A percentile compares a stretch with the other conserved stretches of the same genome.
These are phyloP conservation scores for Hapsidospora chrysogenum DNA, from an alignment of 495 filamentous ascomycete species.

Conservation along the genomic window DNA sequence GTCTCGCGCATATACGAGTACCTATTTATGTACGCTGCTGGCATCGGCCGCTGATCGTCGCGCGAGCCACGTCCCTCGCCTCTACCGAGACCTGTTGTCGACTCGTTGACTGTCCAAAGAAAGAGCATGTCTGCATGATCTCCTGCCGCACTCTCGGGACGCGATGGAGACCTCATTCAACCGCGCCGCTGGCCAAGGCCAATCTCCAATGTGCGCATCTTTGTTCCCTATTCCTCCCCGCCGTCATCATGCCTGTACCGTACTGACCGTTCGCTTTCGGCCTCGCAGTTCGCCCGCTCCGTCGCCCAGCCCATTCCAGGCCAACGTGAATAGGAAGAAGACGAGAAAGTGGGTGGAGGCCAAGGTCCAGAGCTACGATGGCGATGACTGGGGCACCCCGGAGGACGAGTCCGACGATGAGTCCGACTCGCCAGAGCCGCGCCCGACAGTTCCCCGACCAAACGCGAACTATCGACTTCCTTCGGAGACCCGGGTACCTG, in stretches of 20 bases:
- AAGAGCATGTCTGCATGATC: background rate
- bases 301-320: constrained; percentile 9
- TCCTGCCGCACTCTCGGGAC: background rate
- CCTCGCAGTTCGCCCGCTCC: background rate
- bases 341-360: constrained; percentile 93
- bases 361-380: constrained; percentile 74
- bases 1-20: too few species aligned
- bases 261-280: too few species aligned
- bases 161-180: constrained; percentile 1
- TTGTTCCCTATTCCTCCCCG: too few species aligned
- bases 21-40: too few species aligned
- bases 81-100: background rate
- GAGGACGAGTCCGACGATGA: constrained; percentile 63
- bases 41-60: too few species aligned
- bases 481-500: too few species aligned
- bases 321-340: constrained; percentile 80
- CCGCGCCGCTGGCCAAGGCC: background rate
- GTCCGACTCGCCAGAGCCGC: constrained; percentile 23
- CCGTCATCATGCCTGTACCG: too few species aligned
- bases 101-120: background rate
- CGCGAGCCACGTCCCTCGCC: background rate
- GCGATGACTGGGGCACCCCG: constrained; percentile 84
- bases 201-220: constrained; percentile 1
- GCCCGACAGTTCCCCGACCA: background rate
- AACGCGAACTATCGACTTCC: too few species aligned